Conservation (phyloP, 2,329 filamentous ascomycete species). For the Aspergillus ustus region DNA sequence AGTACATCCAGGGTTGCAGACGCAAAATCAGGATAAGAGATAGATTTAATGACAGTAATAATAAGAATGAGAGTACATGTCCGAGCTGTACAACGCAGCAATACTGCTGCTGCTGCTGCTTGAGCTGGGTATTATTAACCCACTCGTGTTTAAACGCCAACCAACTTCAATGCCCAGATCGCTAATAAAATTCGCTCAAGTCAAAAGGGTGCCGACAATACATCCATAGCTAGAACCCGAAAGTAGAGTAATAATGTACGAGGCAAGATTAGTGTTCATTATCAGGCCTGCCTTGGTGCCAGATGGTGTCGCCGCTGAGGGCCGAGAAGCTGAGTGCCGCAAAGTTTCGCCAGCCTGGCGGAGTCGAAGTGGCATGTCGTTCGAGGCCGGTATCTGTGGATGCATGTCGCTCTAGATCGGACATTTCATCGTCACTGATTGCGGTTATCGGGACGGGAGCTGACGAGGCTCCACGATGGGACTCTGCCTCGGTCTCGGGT, state of each 20-base stretch:
- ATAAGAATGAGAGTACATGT: slow-evolving; percentile 5
- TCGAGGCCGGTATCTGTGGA: slow-evolving; percentile 39
- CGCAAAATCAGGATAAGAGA: neutral
- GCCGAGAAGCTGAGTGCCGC: slow-evolving; percentile 50
- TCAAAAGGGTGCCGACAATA: slow-evolving; percentile 19
- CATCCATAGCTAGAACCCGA: slow-evolving; percentile 16
- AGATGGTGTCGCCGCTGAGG: slow-evolving; percentile 52
- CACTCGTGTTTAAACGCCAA: slow-evolving; percentile 32
- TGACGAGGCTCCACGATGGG: slow-evolving; percentile 54
- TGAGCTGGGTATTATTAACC: neutral
- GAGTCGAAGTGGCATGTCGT: slow-evolving; percentile 36
- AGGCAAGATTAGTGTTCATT: slow-evolving; percentile 39
- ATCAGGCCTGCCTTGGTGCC: slow-evolving; percentile 47
- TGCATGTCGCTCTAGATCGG: slow-evolving; percentile 50
- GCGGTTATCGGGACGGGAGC: slow-evolving; percentile 54
- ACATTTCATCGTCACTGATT: slow-evolving; percentile 39
- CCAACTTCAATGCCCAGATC: slow-evolving; percentile 26
- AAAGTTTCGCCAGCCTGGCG: slow-evolving; percentile 50
- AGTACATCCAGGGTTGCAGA: neutral
- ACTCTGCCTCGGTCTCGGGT: slow-evolving; percentile 48
- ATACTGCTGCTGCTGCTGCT: neutral
- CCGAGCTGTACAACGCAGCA: neutral
- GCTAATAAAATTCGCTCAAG: slow-evolving; percentile 39
- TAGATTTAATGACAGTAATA: neutral
- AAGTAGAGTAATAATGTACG: slow-evolving; percentile 21